phyloP scores from a whole-genome alignment of 176 grass and related monocot genomes.

The Tillandsia fasciculata region DNA sequence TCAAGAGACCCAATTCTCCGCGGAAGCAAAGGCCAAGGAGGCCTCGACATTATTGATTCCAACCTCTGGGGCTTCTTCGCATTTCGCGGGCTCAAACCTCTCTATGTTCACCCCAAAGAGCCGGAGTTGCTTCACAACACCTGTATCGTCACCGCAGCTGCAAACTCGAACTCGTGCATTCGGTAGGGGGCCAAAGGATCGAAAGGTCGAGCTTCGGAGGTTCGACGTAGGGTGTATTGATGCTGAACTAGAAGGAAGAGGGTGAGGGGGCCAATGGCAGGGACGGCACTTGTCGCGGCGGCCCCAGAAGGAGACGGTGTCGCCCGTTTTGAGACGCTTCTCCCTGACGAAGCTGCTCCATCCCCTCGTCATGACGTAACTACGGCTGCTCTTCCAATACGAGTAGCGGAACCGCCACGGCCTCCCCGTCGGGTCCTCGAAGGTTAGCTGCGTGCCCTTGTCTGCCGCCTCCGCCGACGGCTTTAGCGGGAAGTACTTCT shows the following conservation, averaged over 20 bases:
- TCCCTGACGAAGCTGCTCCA: conserved; percentile 71
- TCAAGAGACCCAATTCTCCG: no score
- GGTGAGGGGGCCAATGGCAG: conserved; percentile 22
- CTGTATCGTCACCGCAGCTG: not conserved
- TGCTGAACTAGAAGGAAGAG: not conserved
- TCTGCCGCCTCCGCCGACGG: conserved; percentile 12
- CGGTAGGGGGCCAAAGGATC: not conserved
- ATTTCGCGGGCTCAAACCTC: no score
- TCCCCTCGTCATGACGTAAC: conserved; percentile 76
- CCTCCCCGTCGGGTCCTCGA: conserved; percentile 35
- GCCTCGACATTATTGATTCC: no score
- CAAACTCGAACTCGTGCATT: not conserved
- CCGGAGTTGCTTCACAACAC: conserved; percentile 32
- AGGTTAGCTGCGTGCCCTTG: conserved; percentile 35
- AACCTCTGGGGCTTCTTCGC: no score
- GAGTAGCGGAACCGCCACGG: conserved; percentile 65
- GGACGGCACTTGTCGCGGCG: conserved; percentile 8
- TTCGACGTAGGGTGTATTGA: not conserved
- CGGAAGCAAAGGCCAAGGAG: no score
- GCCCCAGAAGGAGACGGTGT: conserved; percentile 50
- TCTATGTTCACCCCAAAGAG: conserved; percentile 48
- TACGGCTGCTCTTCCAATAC: conserved; percentile 78
- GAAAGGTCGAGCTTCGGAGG: conserved; percentile 11
- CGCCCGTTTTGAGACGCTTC: conserved; percentile 39
- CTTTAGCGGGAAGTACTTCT: conserved; percentile 48